A percentile compares a stretch with the other conserved stretches of the same genome.
Conservation (phyloP, 1,284 basidiomycete species). For the Leccinum pseudoinsigne region DNA sequence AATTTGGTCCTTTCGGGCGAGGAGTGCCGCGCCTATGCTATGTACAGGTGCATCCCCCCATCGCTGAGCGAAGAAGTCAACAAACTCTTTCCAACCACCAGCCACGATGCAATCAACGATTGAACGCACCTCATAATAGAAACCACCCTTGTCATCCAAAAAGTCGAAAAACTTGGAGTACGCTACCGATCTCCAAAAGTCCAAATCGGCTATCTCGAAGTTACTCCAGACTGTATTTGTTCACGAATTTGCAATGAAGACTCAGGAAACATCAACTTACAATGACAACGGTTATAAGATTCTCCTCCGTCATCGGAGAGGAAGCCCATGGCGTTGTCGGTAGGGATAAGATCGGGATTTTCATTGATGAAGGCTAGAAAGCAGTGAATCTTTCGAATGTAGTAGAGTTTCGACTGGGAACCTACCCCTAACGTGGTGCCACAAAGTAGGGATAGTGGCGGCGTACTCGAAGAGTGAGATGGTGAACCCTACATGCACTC, state of each 20-base stretch:
- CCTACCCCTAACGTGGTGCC: constrained; percentile 72
- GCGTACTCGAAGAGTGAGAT: constrained; percentile 85
- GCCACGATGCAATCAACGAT: neutral
- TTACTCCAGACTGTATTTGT: constrained; percentile 76
- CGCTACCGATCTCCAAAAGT: constrained; percentile 81
- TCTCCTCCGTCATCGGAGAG: constrained; percentile 80
- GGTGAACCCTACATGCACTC: constrained; percentile 65
- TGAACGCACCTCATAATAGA: constrained; percentile 75
- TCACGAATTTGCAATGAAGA: neutral
- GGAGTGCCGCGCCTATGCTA: constrained; percentile 82
- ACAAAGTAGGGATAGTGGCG: constrained; percentile 85
- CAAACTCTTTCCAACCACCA: neutral
- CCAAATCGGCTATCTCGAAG: constrained; percentile 85
- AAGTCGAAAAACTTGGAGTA: constrained; percentile 87
- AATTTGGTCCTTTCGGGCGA: constrained; percentile 79
- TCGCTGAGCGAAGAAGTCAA: constrained; percentile 36
- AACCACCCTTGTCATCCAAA: constrained; percentile 86
- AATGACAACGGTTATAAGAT: constrained; percentile 87
- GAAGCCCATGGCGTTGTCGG: constrained; percentile 81
- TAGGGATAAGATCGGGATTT: constrained; percentile 65
- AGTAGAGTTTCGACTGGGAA: constrained; percentile 2
- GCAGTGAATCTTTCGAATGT: neutral
- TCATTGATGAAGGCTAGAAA: constrained; percentile 69
- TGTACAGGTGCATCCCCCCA: constrained; percentile 95
- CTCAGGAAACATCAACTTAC: constrained; percentile 43